Evolutionary conservation across 2,329 filamentous ascomycete species (phyloP).

Genomic region (Pseudogymnoascus sp.): DNA sequence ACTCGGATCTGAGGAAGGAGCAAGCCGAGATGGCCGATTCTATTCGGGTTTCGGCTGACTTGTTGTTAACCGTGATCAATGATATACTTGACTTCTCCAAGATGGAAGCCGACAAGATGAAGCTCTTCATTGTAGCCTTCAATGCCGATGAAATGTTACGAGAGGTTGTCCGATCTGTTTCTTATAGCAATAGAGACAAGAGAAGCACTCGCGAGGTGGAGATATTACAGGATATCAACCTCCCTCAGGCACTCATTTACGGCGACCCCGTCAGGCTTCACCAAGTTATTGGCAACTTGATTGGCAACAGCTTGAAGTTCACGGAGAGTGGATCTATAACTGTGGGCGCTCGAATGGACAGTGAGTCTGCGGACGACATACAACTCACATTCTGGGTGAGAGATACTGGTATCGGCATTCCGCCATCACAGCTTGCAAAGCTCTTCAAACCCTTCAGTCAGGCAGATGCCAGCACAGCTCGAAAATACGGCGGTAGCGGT

Average conservation of each 20-base stretch:
- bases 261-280: conserved; percentile 62
- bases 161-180: conserved; percentile 59
- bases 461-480: conserved; percentile 81
- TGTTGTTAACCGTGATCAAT: conserved; percentile 87
- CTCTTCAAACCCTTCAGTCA: conserved; percentile 91
- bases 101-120: conserved; percentile 82
- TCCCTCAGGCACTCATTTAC: conserved; percentile 60
- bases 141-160: conserved; percentile 58
- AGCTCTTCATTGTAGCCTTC: conserved; percentile 66
- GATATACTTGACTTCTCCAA: conserved; percentile 95
- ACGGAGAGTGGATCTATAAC: conserved; percentile 82
- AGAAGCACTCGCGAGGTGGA: conserved; percentile 56
- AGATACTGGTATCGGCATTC: conserved; percentile 89
- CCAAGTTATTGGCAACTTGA: conserved; percentile 71
- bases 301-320: conserved; percentile 92
- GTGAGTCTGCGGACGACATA: conserved; percentile 63
- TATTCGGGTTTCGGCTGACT: conserved; percentile 77
- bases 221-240: conserved; percentile 63
- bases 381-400: conserved; percentile 78
- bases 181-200: conserved; percentile 60
- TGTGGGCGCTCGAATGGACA: conserved; percentile 67
- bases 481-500: conserved; percentile 87
- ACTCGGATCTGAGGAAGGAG: conserved; percentile 67
- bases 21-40: conserved; percentile 83
- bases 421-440: conserved; percentile 72